Base-by-base conservation (phyloP, 78 protist species). In the Dictyostelium purpureum region DNA sequence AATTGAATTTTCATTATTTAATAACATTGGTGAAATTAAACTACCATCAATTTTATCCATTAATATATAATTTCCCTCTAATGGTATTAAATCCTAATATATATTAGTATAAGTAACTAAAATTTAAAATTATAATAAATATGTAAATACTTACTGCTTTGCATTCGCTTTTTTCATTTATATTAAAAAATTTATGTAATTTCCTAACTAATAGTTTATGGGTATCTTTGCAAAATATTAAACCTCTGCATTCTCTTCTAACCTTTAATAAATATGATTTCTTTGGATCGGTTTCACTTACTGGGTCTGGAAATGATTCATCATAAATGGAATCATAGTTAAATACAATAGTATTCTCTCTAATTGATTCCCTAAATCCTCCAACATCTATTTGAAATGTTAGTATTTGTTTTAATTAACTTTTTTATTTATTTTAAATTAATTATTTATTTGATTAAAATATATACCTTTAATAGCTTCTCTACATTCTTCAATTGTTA, bases 161-260 rank as follows among this genome's bases (percentile, higher is more conserved):
- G 33, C 31, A 35, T 37, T 85, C 92, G 42, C 45, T 33, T 28
- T 33, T 21, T 47, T 85, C 92, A 47, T 73, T 73, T 4, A 85
- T 61, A 47, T 85, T 85, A 37, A 85, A 85, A 18, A 85, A 85
- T 47, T 85, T 85, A 67, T 85, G 92, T 43, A 85, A 85, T 24
- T 85, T 85, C 59, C 92, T 52, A 10, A 37, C 57, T 4, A 85
- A 18, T 21, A 85, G 14, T 61, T 73, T 73, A 7, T 79, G 82
- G 1, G 51, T 59, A 9, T n/a, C 10, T 35, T 56, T 18, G 21
- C 59, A 61, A 19, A 85, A 85, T 10, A 85, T 31, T 14, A 85
- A 51, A 47, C 92, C 92, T 45, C 92, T 38, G 43, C 92, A 85
- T 45, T 85, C 92, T 85, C 92, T 85, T 73, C 92, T 52, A 33